Percentiles rank a stretch among this genome's conserved stretches.
Conservation (phyloP, 2,329 filamentous ascomycete species). For the Epichloe brachyelytri region DNA sequence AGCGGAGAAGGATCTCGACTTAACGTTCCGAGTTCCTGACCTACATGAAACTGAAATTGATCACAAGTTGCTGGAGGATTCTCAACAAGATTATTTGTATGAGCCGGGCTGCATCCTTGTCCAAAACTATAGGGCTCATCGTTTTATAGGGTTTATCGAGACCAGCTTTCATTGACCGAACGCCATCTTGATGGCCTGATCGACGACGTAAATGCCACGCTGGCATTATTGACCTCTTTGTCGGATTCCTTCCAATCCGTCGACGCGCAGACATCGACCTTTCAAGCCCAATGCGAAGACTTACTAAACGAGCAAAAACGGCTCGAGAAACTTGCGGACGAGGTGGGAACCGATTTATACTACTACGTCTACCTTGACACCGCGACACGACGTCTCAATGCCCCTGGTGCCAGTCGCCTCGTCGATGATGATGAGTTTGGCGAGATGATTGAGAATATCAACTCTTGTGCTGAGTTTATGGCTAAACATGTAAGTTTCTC, state of each 20-base stretch:
- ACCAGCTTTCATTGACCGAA: slow-evolving; percentile 70
- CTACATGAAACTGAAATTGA: slow-evolving; percentile 31
- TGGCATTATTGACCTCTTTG: slow-evolving; percentile 64
- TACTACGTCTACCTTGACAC: slow-evolving; percentile 92
- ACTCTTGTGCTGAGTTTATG: slow-evolving; percentile 91
- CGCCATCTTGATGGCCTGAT: slow-evolving; percentile 71
- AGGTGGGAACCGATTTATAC: slow-evolving; percentile 78
- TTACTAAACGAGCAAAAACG: slow-evolving; percentile 71
- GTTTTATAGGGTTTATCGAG: slow-evolving; percentile 51
- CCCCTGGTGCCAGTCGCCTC: slow-evolving; percentile 74
- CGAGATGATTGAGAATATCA: slow-evolving; percentile 76
- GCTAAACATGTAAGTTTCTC: slow-evolving; percentile 53
- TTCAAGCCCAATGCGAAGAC: slow-evolving; percentile 84
- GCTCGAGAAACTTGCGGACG: slow-evolving; percentile 65
- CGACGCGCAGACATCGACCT: slow-evolving; percentile 81
- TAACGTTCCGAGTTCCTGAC: slow-evolving; percentile 1
- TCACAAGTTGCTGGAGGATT: slow-evolving; percentile 61
- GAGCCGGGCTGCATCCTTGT: slow-evolving; percentile 15
- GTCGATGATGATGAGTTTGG: slow-evolving; percentile 77
- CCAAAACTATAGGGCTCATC: slow-evolving; percentile 14
- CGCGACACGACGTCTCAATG: slow-evolving; percentile 80
- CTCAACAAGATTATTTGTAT: slow-evolving; percentile 74
- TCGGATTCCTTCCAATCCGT: slow-evolving; percentile 80
- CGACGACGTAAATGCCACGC: slow-evolving; percentile 59
- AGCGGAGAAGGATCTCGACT: slow-evolving; percentile 14